Percentiles rank a stretch among this genome's conserved stretches.
Conservation (phyloP, 805 yeast genomes). For the Starmerella ratchasimensis region DNA sequence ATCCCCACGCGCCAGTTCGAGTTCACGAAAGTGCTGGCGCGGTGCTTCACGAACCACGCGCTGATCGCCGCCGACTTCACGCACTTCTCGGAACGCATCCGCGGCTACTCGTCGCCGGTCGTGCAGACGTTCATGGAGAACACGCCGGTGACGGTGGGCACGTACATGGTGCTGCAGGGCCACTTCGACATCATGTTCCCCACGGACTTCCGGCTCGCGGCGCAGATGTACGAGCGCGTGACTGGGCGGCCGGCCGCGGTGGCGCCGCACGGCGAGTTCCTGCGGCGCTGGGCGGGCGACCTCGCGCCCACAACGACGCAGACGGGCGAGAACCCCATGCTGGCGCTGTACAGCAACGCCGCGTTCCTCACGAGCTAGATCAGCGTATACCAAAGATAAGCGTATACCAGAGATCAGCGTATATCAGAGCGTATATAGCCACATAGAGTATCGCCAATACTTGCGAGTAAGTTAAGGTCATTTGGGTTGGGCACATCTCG, state of each 20-base stretch:
- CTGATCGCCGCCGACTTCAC: constrained; percentile 62
- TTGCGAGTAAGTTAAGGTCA: no score
- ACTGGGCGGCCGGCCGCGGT: constrained; percentile 36
- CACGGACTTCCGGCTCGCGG: constrained; percentile 53
- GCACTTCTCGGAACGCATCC: constrained; percentile 28
- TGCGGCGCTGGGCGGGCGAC: constrained; percentile 57
- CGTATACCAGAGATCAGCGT: no score
- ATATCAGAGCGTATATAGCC: no score
- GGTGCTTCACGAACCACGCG: constrained; percentile 61
- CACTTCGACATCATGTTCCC: constrained; percentile 79
- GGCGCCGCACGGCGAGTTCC: constrained; percentile 48
- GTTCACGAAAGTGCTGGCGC: constrained; percentile 47
- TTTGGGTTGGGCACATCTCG: no score
- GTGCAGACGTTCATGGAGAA: constrained; percentile 64
- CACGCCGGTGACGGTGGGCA: constrained; percentile 51
- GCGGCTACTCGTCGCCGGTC: constrained; percentile 60
- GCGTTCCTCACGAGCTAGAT: no score
- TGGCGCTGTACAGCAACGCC: constrained; percentile 62
- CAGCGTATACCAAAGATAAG: no score
- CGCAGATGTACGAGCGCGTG: constrained; percentile 48
- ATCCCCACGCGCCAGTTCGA: constrained; percentile 65
- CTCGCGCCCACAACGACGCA: constrained; percentile 50
- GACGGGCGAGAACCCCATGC: constrained; percentile 75
- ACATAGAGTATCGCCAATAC: no score
- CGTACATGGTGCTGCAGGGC: constrained; percentile 77